A percentile compares a stretch with the other conserved stretches of the same genome.
Conservation (phyloP, 257 asterid species). For the Fraxinus americana region DNA sequence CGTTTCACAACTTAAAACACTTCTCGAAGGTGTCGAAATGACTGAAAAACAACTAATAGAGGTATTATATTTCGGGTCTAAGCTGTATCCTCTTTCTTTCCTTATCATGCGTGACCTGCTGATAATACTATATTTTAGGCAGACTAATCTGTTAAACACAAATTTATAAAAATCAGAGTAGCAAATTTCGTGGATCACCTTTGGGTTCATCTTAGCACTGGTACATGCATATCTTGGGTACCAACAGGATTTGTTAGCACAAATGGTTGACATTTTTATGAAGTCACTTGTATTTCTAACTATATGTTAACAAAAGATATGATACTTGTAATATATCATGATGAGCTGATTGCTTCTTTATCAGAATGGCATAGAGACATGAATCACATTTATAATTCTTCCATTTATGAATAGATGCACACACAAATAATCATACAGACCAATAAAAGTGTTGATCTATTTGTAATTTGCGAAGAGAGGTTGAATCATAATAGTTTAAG, state of each 20-base stretch:
- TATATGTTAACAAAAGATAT: not conserved
- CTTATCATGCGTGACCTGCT: not conserved
- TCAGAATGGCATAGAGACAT: not conserved
- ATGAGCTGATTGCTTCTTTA: not conserved
- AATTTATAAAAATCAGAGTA: not conserved
- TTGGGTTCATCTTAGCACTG: not conserved
- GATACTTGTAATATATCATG: not conserved
- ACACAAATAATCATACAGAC: not conserved
- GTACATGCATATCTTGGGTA: not conserved
- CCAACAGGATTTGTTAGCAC: not conserved
- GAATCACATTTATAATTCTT: not conserved
- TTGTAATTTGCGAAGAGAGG: not conserved
- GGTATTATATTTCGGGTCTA: constrained; percentile 44
- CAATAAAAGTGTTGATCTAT: not conserved
- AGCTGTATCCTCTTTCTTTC: not conserved
- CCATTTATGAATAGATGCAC: not conserved
- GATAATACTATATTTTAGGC: not conserved
- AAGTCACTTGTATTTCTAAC: not conserved
- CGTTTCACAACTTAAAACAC: constrained; percentile 75
- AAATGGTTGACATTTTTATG: not conserved
- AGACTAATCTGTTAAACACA: not conserved
- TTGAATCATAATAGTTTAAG: not conserved
- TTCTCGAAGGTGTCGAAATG: constrained; percentile 97
- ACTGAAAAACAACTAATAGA: constrained; percentile 93
- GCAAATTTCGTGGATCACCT: not conserved